Base-by-base conservation (phyloP, 805 yeast species). In the Kluyveromyces aestuarii region DNA sequence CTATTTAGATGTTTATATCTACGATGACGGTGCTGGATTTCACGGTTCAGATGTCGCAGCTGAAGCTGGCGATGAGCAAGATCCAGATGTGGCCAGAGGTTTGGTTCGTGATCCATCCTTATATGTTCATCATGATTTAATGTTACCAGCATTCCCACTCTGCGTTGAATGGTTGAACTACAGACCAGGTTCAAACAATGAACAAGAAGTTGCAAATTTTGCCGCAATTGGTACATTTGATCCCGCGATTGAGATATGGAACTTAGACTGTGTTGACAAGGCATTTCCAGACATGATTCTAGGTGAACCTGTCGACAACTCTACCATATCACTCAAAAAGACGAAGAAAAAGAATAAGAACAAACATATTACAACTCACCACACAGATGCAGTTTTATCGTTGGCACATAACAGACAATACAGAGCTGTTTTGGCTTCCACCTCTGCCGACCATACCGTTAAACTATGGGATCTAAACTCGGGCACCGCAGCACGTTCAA, bases 191-290 rank as follows among this genome's bases (percentile, higher is more conserved):
- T 71, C 67, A 13, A 71, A 72, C 36, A 71, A 71, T 40, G 69
- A 68, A 19, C 67, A 67, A 33, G 76, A 79, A 52, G 69, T 81
- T 30, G 96, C 95, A 10, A 93, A 89, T 68, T 89, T 87, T 68
- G 98, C 95, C 2, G 99, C 99, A 13, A 74, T 93, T 55, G 98
- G 98, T 63, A 87, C 98, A 2, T 91, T 93, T 64, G 98, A 91
- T 58, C 99, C 99, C 39, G 95, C 86, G 62, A 91, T 93, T 67
- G 99, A 93, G 70, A 77, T 93, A 52, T 93, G 98, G 98, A 89
- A 93, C 67, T 72, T 93, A 60, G 99, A 93, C 65, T 81, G 84
- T 54, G 73, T 91, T 36, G 98, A 93, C 57, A 88, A 88, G 60
- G 91, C 96, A 27, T 91, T 87, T 76, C 99, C 99, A 13, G 96